Base-by-base conservation (phyloP, 2,329 filamentous ascomycete species). In the Lasiodiplodia hormozganensis region DNA sequence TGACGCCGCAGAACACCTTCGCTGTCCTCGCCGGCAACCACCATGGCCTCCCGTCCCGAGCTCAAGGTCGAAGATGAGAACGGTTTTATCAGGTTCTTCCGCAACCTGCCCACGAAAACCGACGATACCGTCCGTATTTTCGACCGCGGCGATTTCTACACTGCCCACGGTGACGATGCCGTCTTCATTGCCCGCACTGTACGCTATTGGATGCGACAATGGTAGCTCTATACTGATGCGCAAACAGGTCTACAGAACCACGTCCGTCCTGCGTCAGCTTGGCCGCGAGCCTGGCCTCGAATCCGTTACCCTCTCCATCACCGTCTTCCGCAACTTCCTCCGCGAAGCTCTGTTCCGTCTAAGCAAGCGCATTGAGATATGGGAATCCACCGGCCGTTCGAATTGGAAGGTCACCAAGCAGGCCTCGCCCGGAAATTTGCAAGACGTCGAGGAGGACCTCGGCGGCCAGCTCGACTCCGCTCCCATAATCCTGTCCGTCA, bases 61-160 rank as follows among this genome's bases (percentile, higher is more conserved):
- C 80, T 88, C 71, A 87, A 86, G 76, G 93, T 98, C 78, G 96
- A 99, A 76, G 96, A 99, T 78, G 96, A 99, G 84, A 90, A 91
- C 76, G 94, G 95, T 73, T 99, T 99, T 85, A 97, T 98, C 82
- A 93, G 91, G 74, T 97, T 94, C 83, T 99, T 96, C 85, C 95
- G 95, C 74, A 91, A 90, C n/a, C 86, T 99, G 2, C 89, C 93
- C 6, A 75, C 84, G 16, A 88, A 89, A 65, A 88, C 89, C 73
- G 86, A 89, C 49, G 91, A 92, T 67, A 94, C 93, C 0, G 86
- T 99, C 66, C 90, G 96, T 66, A 91, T 99, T 70, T 98, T 98
- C 77, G 94, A 98, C 76, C 89, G 96, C 72, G 92, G 92, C 43
- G 96, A 99, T 77, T 99, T 90, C 87, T 97, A 97, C 79, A 97